phyloP scores from a whole-genome alignment of 148 eudicot species.

The Fagopyrum homotropicum region DNA sequence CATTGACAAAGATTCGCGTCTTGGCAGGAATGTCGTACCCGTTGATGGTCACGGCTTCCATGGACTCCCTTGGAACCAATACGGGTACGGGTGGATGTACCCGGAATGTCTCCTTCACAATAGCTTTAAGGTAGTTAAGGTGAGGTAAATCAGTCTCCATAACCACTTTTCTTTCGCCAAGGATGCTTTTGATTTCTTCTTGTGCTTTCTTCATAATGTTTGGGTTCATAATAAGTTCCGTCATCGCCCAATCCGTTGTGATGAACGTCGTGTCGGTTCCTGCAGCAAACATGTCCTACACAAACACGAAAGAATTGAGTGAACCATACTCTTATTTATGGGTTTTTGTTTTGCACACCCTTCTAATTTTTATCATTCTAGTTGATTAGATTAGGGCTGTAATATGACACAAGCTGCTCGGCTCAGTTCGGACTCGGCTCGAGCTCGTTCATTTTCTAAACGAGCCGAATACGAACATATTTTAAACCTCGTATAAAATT shows the following conservation, averaged over 20 bases:
- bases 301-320: neutral
- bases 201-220: conserved; percentile 37
- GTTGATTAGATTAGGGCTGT: too few species aligned
- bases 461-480: too few species aligned
- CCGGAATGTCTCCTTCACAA: conserved; percentile 45
- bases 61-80: conserved; percentile 54
- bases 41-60: conserved; percentile 25
- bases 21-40: conserved; percentile 40
- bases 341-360: too few species aligned
- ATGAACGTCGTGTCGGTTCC: conserved; percentile 51
- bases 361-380: too few species aligned
- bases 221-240: conserved; percentile 44
- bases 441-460: too few species aligned
- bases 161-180: conserved; percentile 28
- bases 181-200: conserved; percentile 32
- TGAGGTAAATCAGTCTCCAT: conserved; percentile 37
- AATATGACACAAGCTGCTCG: too few species aligned
- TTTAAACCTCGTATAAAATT: too few species aligned
- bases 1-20: conserved; percentile 39
- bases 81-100: conserved; percentile 53
- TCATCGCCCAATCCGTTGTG: conserved; percentile 49
- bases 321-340: too few species aligned
- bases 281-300: conserved; percentile 65
- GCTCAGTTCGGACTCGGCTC: too few species aligned
- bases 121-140: conserved; percentile 40